Evolutionary conservation across 2,329 filamentous ascomycete species (phyloP).

Genomic region (Phoma sp.): DNA sequence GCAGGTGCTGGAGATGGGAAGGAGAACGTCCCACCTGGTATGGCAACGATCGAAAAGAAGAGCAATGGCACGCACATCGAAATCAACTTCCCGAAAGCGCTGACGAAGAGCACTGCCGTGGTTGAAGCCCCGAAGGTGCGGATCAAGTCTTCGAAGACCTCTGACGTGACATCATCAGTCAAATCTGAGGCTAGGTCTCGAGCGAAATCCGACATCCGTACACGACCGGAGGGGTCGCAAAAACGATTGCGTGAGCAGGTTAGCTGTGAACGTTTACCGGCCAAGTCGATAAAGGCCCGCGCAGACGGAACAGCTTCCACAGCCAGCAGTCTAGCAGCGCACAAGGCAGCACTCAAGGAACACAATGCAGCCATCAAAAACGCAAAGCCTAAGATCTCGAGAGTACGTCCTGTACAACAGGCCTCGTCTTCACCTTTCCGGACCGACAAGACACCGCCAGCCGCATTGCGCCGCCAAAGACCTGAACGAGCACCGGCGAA

Average conservation of each 20-base stretch:
- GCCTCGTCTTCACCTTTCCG: conserved; percentile 48
- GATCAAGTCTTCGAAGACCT: conserved; percentile 23
- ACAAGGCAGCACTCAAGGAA: conserved; percentile 25
- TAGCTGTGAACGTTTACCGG: conserved; percentile 41
- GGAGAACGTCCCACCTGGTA: conserved; percentile 67
- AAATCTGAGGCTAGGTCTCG: conserved; percentile 18
- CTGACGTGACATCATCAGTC: conserved; percentile 25
- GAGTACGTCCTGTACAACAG: conserved; percentile 27
- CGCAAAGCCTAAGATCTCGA: conserved; percentile 33
- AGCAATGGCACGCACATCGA: conserved; percentile 36
- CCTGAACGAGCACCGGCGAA: conserved; percentile 37
- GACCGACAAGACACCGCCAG: conserved; percentile 46
- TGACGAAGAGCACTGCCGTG: conserved; percentile 30
- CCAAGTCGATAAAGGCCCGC: conserved; percentile 44
- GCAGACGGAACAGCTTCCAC: conserved; percentile 39
- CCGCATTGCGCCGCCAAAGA: conserved; percentile 39
- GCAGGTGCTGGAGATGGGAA: conserved; percentile 65
- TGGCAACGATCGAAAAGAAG: conserved; percentile 37
- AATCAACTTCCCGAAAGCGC: conserved; percentile 41
- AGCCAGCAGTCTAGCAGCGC: conserved; percentile 31
- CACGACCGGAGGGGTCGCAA: conserved; percentile 37
- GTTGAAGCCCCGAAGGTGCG: conserved; percentile 26
- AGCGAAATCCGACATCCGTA: conserved; percentile 26
- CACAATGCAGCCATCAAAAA: conserved; percentile 36
- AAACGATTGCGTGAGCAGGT: conserved; percentile 45